Evolutionary conservation across 129 eudicot species (phyloP), one percentile per base, ranked within the genome.

Genomic region (Lonicera japonica): DNA sequence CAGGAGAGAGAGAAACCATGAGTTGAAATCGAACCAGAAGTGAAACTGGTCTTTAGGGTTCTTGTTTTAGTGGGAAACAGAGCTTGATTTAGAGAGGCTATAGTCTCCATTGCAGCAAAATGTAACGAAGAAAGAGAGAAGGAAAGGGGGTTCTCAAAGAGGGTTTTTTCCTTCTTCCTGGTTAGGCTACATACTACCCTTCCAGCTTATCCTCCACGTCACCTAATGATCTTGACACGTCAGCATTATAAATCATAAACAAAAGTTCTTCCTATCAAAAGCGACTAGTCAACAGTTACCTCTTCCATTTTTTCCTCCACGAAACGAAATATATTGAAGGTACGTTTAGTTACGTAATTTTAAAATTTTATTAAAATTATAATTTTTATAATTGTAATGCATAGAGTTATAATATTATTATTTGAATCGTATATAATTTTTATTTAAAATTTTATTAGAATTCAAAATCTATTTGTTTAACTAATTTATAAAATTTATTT

Each of bases 131-230:
- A 17, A 36, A 68, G 73, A 58, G 61, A 25, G 45, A n/a, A n/a
- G 56, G 65, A 62, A 34, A 40, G 18, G 47, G 19, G 23, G 25
- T 18, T 11, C 10, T 34, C 15, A 23, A 38, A 18, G 18, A 13
- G 65, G 64, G 71, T 54, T 48, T 69, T 25, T 16, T 29, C 12
- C 14, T 16, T 24, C n/a, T 29, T 20, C 46, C 56, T 0, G 22
- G 48, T 21, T 0, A 21, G 58, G 8, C 50, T 43, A 43, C 50
- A 36, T 54, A 29, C 36, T 29, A 41, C 18, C 20, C 60, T 72
- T 41, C 67, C 80, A 55, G 58, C 80, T 75, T 79, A 79, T 79
- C 84, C 84, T 74, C 84, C 80, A 79, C 24, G 62, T 74, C 77
- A 67, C 13, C 64, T 15, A 25, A 39, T 41, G 0, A 45, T 62